phyloP scores from a whole-genome alignment of 306 rosid species.

The Prunus armeniaca region DNA sequence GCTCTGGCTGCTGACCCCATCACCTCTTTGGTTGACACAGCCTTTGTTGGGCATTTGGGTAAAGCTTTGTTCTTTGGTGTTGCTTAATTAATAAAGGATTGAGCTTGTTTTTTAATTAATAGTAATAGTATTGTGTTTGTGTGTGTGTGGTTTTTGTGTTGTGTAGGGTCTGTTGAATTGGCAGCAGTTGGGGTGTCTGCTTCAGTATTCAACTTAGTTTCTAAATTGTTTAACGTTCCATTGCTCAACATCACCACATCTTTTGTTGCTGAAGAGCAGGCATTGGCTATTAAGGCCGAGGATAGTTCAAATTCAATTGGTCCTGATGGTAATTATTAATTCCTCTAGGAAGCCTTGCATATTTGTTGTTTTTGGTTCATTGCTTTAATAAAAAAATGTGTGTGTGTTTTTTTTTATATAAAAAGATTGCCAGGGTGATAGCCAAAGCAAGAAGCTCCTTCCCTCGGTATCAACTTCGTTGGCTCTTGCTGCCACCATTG shows the following conservation, averaged over 20 bases:
- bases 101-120: not conserved
- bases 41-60: constrained; percentile 92
- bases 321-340: constrained; percentile 34
- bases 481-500: constrained; percentile 79
- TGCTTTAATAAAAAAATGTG: constrained; percentile 3
- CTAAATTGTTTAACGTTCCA: constrained; percentile 76
- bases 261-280: constrained; percentile 92
- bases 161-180: constrained; percentile 79
- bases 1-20: constrained; percentile 90
- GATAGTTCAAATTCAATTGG: constrained; percentile 25
- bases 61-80: constrained; percentile 15
- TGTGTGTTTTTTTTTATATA: not conserved
- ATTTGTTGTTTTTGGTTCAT: not conserved
- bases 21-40: constrained; percentile 85
- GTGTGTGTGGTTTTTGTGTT: constrained; percentile 1
- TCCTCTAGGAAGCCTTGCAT: not conserved
- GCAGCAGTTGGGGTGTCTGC: constrained; percentile 93
- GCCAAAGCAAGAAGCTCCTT: constrained; percentile 56
- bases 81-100: constrained; percentile 3
- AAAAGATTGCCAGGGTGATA: constrained; percentile 33
- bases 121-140: too few relatives aligned
- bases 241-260: constrained; percentile 89
- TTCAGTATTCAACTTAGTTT: constrained; percentile 78
- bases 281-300: constrained; percentile 33
- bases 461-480: constrained; percentile 80